Percentiles rank a stretch among this genome's conserved stretches.
Conservation (phyloP, 2,329 filamentous ascomycete genomes). For the Beauveria sp. region DNA sequence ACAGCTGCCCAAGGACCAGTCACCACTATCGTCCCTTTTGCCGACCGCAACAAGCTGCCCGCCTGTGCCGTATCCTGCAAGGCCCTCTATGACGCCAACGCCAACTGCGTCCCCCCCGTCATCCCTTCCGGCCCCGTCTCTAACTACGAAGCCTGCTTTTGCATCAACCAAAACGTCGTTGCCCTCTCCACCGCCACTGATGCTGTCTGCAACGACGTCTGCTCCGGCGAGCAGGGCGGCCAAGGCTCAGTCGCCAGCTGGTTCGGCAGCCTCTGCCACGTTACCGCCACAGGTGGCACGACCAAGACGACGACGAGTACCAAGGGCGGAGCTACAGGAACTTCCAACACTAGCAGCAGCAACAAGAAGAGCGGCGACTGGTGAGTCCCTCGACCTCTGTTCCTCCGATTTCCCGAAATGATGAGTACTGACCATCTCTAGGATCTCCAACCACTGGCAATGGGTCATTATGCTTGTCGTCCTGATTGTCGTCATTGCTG, state of each 20-base stretch:
- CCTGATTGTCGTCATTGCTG: slow-evolving; percentile 59
- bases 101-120: slow-evolving; percentile 57
- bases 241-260: slow-evolving; percentile 56
- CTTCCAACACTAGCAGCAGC: not conserved
- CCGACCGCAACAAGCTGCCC: slow-evolving; percentile 41
- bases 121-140: slow-evolving; percentile 38
- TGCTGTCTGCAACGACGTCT: slow-evolving; percentile 56
- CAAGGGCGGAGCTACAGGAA: not conserved
- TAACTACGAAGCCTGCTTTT: slow-evolving; percentile 67
- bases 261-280: slow-evolving; percentile 61
- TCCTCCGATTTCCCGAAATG: not conserved
- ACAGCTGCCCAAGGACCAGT: slow-evolving; percentile 6
- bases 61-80: slow-evolving; percentile 54
- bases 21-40: slow-evolving; percentile 51
- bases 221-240: slow-evolving; percentile 33
- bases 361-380: not conserved
- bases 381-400: not conserved
- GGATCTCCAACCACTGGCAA: slow-evolving; percentile 63
- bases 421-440: slow-evolving; percentile 22
- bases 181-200: slow-evolving; percentile 48
- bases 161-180: slow-evolving; percentile 52
- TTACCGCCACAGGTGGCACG: slow-evolving; percentile 22
- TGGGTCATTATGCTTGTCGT: slow-evolving; percentile 80
- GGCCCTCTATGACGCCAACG: slow-evolving; percentile 61
- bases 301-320: slow-evolving; percentile 11